A percentile compares a stretch with the other conserved stretches of the same genome.
Evolutionary conservation across 306 rosid genomes (phyloP).

Genomic region (Cicer judaicum): DNA sequence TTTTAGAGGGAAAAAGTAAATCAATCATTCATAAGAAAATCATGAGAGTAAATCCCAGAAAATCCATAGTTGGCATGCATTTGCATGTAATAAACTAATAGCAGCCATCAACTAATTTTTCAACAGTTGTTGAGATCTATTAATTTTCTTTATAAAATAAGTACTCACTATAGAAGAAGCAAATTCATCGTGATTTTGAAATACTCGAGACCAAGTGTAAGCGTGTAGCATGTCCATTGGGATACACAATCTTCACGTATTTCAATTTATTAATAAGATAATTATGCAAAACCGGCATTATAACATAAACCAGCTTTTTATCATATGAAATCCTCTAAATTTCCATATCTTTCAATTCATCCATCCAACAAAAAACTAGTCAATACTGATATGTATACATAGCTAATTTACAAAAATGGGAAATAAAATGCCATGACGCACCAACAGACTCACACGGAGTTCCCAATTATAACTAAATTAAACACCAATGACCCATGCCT

Average conservation of each 20-base stretch:
- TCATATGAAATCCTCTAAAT: background rate
- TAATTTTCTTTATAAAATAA: background rate
- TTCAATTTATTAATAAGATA: background rate
- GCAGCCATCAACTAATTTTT: background rate
- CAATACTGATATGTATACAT: background rate
- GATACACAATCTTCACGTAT: constrained; percentile 3
- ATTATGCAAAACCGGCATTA: too few relatives aligned
- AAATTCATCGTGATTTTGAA: background rate
- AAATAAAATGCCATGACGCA: background rate
- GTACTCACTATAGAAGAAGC: background rate
- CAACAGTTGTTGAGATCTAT: constrained; percentile 5
- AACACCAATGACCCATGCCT: background rate
- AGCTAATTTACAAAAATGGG: background rate
- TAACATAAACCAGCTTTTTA: background rate
- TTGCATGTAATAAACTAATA: background rate
- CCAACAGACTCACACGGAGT: constrained; percentile 1
- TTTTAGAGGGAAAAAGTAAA: background rate
- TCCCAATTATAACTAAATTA: background rate
- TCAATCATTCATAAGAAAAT: background rate
- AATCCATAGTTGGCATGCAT: background rate
- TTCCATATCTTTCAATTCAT: constrained; percentile 16
- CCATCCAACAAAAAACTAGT: constrained; percentile 3
- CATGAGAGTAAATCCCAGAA: background rate
- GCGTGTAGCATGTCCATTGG: background rate
- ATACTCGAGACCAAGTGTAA: background rate